Evolutionary conservation across 306 rosid species (phyloP).

Genomic region (Cyclanthera cordifolia): DNA sequence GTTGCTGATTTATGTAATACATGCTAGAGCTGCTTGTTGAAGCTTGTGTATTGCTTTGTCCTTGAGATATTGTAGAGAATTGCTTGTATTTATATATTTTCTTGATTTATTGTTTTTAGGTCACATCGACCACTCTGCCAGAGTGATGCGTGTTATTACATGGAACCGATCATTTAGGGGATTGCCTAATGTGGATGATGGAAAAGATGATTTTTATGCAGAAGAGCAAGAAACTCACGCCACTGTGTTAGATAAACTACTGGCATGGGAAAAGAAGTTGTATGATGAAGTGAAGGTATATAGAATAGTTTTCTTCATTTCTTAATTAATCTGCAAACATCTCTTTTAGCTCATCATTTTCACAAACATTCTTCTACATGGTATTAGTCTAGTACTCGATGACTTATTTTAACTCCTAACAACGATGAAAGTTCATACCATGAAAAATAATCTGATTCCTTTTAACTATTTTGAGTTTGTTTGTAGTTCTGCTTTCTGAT

Average conservation of each 20-base stretch:
- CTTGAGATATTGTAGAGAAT: background rate
- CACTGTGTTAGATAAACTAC: slow-evolving; percentile 73
- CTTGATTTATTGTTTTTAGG: slow-evolving; percentile 31
- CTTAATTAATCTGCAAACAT: background rate
- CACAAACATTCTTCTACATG: background rate
- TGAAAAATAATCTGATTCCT: background rate
- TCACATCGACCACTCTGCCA: slow-evolving; percentile 85
- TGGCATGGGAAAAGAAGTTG: slow-evolving; percentile 94
- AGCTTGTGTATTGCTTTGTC: background rate
- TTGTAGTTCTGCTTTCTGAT: background rate
- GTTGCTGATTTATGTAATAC: background rate
- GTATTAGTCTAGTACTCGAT: background rate
- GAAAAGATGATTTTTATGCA: slow-evolving; percentile 56
- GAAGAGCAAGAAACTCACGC: slow-evolving; percentile 90
- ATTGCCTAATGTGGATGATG: slow-evolving; percentile 38
- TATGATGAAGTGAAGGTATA: slow-evolving; percentile 91
- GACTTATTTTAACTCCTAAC: background rate
- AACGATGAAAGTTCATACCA: background rate
- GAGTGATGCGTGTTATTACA: slow-evolving; percentile 84
- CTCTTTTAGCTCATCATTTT: background rate
- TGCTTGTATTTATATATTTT: background rate
- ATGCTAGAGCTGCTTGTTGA: background rate
- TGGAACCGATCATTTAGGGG: slow-evolving; percentile 87
- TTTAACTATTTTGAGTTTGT: background rate
- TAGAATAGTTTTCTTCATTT: background rate